Base-by-base conservation (phyloP, 139 green algal species). In the Chlamydomonas urium region DNA sequence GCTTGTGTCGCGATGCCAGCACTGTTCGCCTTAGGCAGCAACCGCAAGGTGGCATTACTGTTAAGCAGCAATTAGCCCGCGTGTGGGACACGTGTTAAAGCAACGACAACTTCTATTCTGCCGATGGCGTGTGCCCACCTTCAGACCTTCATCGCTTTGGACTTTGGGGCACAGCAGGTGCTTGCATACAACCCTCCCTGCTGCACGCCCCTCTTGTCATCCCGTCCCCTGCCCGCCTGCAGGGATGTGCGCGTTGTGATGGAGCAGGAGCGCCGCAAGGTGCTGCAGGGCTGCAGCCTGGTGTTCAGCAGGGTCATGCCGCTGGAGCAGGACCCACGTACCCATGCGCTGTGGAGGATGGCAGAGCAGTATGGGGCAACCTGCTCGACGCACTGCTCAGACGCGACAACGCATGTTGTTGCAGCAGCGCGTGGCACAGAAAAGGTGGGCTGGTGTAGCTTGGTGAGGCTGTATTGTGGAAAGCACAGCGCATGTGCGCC, bases 241-340 rank as follows among this genome's bases (percentile, higher is more conserved):
- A 80, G 69, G 67, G 73, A 80, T 47, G 72, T 83, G 50, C 63
- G 72, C 65, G 63, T 63, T 23, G 42, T 79, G 42, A 29, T 79
- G 47, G 38, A 38, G 8, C 70, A 79, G 31, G 66, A 79, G 74
- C 69, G 70, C 1, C 48, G 57, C 32, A 73, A 73, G 66, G 67
- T 89, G 28, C 67, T 89, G 28, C 35, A 57, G 1, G 83, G 81
- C 35, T 77, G 84, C 19, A 36, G 63, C 47, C 53, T 93, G 29
- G 81, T 82, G 23, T 91, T 93, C 74, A 90, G 75, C 60, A 65
- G 85, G 3, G 73, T 92, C 24, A 86, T 91, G 34, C 84, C 84
- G 23, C 56, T 87, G 21, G 85, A 79, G 28, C 42, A 42, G 3
- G 68, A 83, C 45, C 78, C 82, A 0, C 35, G 68, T 0, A 17